Base-by-base conservation (phyloP, 306 rosid genomes). In the Benincasa hispida region DNA sequence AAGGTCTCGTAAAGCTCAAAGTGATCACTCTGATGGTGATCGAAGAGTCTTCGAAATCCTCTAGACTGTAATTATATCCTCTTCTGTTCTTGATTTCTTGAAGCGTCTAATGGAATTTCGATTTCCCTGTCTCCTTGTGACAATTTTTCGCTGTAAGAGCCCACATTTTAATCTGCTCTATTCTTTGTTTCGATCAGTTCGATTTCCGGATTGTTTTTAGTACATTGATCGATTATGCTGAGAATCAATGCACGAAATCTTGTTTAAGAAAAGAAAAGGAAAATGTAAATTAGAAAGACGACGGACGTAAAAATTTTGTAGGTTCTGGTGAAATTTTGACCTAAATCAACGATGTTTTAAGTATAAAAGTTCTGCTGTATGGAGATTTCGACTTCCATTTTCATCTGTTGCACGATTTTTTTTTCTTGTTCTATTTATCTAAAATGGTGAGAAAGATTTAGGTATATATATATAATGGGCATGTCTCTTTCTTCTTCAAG, bases 11-110 rank as follows among this genome's bases (percentile, higher is more conserved):
- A 18, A 22, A 27, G 60, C 60, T 72, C 60, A 0, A 27, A 70
- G 41, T 12, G 14, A 4, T 48, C 55, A 25, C 37, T 45, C 58
- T 9, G 53, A 70, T 45, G 75, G 76, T 72, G 41, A 58, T 72
- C 27, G 22, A 28, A 72, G 5, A 28, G 2, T 9, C 57, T 10
- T 48, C 42, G 15, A 18, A 45, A 25, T 18, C 58, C 28, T 48
- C 18, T 48, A 50, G 3, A 17, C 2, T 50, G 8, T 50, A 50
- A 17, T 50, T 5, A 15, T 50, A 50, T 5, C 21, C 8, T 50
- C 55, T 50, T 50, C 2, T 50, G 41, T 47, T 72, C 61, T 72
- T 72, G 76, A 19, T 72, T 72, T 63, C 76, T 72, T 51, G 19
- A 48, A 72, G 27, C 25, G 27, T 72, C 35, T 22, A 72, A 10